These are phyloP conservation scores for Curvularia lunata DNA, from an alignment of 2,329 filamentous ascomycete genomes.

Conservation along the genomic window DNA sequence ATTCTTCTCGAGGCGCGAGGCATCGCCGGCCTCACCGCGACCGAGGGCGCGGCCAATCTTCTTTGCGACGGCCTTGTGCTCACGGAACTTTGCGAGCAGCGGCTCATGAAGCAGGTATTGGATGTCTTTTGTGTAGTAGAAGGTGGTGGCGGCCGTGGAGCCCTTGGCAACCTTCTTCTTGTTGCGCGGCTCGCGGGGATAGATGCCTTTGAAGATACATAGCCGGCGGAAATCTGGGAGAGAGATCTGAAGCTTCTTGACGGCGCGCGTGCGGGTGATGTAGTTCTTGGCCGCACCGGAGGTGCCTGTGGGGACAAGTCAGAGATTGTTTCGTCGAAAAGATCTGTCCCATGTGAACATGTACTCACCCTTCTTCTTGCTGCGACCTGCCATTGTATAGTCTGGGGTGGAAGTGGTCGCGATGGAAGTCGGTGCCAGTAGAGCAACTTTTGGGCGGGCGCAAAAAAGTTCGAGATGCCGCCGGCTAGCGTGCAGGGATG, in stretches of 20 bases:
- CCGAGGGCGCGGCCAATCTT: slow-evolving; percentile 95
- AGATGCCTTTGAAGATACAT: slow-evolving; percentile 99
- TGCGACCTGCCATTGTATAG: slow-evolving; percentile 44
- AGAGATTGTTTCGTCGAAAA: slow-evolving; percentile 13
- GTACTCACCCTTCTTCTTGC: slow-evolving; percentile 68
- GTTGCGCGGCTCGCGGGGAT: slow-evolving; percentile 93
- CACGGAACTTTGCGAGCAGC: slow-evolving; percentile 89
- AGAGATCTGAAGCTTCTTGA: slow-evolving; percentile 96
- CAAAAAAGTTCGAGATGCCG: slow-evolving; percentile 44
- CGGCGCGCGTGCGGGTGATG: slow-evolving; percentile 94
- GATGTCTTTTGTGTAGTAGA: slow-evolving; percentile 92
- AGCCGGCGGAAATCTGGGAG: slow-evolving; percentile 96
- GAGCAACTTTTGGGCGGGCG: slow-evolving; percentile 21
- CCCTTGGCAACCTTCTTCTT: slow-evolving; percentile 97
- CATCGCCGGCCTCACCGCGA: slow-evolving; percentile 87
- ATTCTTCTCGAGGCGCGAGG: slow-evolving; percentile 87
- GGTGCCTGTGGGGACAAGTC: slow-evolving; percentile 61
- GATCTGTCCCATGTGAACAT: accelerated
- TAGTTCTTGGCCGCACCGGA: slow-evolving; percentile 97
- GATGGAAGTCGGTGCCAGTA: slow-evolving; percentile 12
- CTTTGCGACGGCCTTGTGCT: slow-evolving; percentile 95
- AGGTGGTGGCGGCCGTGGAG: slow-evolving; percentile 88
- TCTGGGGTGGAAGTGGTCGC: slow-evolving; percentile 1
- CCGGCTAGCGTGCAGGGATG: slow-evolving; percentile 27
- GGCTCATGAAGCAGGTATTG: slow-evolving; percentile 98